phyloP scores from a whole-genome alignment of 164 flowering plant species.

The Sextonia rubra region DNA sequence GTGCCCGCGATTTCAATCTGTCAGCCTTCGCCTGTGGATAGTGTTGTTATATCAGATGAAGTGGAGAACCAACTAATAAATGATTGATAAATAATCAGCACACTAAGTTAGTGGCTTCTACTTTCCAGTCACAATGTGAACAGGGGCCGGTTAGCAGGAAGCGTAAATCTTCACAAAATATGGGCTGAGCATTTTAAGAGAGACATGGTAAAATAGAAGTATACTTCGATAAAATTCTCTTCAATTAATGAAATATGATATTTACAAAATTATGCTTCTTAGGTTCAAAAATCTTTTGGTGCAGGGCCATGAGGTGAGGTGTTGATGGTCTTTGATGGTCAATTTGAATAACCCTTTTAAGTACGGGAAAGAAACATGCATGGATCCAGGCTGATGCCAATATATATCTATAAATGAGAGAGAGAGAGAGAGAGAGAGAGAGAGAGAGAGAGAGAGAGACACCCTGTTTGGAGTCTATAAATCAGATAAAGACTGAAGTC shows the following conservation, averaged over 20 bases:
- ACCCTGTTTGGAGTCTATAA: too few species aligned
- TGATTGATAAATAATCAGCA: not conserved
- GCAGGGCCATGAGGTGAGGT: too few species aligned
- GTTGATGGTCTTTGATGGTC: too few species aligned
- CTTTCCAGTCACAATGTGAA: not conserved
- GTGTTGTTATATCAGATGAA: not conserved
- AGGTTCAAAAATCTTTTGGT: too few species aligned
- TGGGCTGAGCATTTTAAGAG: not conserved
- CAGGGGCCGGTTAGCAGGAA: not conserved
- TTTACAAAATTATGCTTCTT: too few species aligned
- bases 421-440: too few species aligned
- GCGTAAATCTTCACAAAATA: not conserved
- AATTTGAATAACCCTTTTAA: too few species aligned
- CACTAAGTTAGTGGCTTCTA: not conserved
- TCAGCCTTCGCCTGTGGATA: constrained; percentile 70
- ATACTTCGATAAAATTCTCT: not conserved
- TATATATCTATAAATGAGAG: too few species aligned
- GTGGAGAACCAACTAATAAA: not conserved
- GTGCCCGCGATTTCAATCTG: constrained; percentile 73
- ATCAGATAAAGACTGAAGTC: too few species aligned
- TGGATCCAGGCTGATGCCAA: too few species aligned
- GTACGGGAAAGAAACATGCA: too few species aligned
- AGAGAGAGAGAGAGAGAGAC: too few species aligned
- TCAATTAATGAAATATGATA: not conserved
- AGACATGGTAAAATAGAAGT: not conserved